Base-by-base conservation (phyloP, 257 asterid genomes). In the Paraleonurus japonicus region DNA sequence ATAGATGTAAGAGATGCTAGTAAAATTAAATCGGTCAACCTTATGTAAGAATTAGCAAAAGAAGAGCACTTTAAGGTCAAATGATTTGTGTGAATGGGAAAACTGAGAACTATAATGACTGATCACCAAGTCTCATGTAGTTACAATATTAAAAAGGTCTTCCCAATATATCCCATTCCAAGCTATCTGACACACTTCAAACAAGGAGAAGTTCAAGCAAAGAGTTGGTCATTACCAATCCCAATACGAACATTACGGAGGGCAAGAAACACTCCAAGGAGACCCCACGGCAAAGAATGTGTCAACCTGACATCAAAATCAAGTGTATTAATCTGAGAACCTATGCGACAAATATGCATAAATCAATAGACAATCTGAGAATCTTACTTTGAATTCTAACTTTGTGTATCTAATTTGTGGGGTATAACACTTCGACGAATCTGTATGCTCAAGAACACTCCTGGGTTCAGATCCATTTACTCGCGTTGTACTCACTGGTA, bases 231-330 rank as follows among this genome's bases (percentile, higher is more conserved):
- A 83, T 81, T 89, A 94, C 99, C 99, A 0, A 85, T 85, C 71
- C 99, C 99, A 54, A 95, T 81, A 61, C 99, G 98, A 81, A 88
- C 78, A 77, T 91, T 95, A 79, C 99, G 93, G 62, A 95, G 92
- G 83, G 99, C 83, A 72, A 95, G 98, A 77, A 95, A 95, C 67
- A 95, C 96, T 47, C 98, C 99, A 74, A 95, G 95, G 99, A 53
- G 99, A 92, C 22, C 99, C 99, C 75, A 81, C 99, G n/a, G 96
- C 89, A 78, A 89, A 95, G 81, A 88, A 95, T 64, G 98, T 91
- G 79, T 94, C 98, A 51, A 91, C 99, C 98, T 93, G 89, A 72
- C 67, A 82, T 66, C 78, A 70, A 69, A 54, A 30, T 61, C 26
- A 72, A 39, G 75, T 37, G 20, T 67, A 70, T 67, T 54, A 58